Evolutionary conservation across 116 monocot genomes (phyloP).

Genomic region (Zostera marina): DNA sequence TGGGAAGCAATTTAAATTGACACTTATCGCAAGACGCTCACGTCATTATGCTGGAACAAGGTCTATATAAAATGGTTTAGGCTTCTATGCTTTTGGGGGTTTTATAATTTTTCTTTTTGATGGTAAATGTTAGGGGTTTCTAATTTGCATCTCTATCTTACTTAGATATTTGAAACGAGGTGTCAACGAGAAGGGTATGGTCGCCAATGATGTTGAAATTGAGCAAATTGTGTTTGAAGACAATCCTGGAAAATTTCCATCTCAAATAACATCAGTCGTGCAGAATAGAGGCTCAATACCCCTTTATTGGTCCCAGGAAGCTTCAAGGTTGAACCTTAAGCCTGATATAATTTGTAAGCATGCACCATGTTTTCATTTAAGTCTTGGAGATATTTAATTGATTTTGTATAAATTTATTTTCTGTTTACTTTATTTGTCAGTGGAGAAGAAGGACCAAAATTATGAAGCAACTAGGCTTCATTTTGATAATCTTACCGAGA

Average conservation of each 20-base stretch:
- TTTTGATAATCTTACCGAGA: conserved; percentile 65
- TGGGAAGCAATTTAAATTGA: conserved; percentile 60
- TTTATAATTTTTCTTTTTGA: too few species aligned
- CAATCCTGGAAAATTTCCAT: conserved; percentile 20
- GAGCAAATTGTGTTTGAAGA: conserved; percentile 78
- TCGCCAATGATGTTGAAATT: conserved; percentile 92
- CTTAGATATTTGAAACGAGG: conserved; percentile 73
- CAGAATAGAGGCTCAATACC: conserved; percentile 91
- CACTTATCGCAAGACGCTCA: conserved; percentile 82
- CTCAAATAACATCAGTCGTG: conserved; percentile 55
- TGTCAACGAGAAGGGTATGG: conserved; percentile 71
- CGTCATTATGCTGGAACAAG: conserved; percentile 95
- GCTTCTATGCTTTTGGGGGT: not conserved
- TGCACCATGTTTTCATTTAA: conserved; percentile 7
- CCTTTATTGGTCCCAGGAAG: conserved; percentile 84
- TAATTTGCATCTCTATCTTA: not conserved
- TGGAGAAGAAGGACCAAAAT: conserved; percentile 48
- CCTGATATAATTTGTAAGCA: conserved; percentile 83
- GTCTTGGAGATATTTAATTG: not conserved
- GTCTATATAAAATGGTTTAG: conserved; percentile 11
- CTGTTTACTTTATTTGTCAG: conserved; percentile 18
- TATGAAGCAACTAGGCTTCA: conserved; percentile 73
- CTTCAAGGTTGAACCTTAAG: conserved; percentile 60
- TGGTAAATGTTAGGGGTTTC: too few species aligned
- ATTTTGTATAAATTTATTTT: not conserved